Conservation (phyloP, 352 stramenopile species). For the Globisporangium takayamanum region DNA sequence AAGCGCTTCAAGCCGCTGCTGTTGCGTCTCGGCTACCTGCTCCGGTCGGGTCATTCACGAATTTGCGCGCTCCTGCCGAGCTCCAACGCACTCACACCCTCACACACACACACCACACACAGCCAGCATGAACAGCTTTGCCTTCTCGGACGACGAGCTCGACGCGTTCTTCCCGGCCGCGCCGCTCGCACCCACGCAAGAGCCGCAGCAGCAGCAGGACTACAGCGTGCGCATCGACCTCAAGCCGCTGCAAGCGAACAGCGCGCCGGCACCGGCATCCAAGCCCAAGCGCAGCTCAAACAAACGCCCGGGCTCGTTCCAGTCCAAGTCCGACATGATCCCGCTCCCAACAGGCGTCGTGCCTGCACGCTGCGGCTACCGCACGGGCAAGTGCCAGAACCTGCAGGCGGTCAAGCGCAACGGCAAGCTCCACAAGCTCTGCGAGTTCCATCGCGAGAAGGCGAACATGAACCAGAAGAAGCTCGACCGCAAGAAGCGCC, state of each 20-base stretch:
- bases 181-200: background rate
- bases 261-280: constrained; percentile 1
- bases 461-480: constrained; percentile 86
- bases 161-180: constrained; percentile 22
- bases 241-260: constrained; percentile 15
- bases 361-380: constrained; percentile 63
- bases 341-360: constrained; percentile 17
- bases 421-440: constrained; percentile 80
- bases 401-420: constrained; percentile 78
- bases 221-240: constrained; percentile 31
- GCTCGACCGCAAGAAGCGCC: constrained; percentile 78
- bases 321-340: constrained; percentile 14
- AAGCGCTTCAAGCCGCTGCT: background rate
- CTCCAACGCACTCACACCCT: background rate
- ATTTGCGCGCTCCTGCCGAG: constrained; percentile 12
- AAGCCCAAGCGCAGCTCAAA: constrained; percentile 8
- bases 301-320: constrained; percentile 9
- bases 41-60: constrained; percentile 18
- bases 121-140: constrained; percentile 20
- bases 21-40: background rate
- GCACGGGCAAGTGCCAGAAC: constrained; percentile 78
- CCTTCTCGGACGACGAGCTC: constrained; percentile 23
- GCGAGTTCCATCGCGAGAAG: constrained; percentile 80
- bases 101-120: constrained; percentile 1
- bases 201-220: constrained; percentile 4